These are phyloP conservation scores for Knoxia roxburghii DNA, from an alignment of 257 asterid species.

Conservation along the genomic window DNA sequence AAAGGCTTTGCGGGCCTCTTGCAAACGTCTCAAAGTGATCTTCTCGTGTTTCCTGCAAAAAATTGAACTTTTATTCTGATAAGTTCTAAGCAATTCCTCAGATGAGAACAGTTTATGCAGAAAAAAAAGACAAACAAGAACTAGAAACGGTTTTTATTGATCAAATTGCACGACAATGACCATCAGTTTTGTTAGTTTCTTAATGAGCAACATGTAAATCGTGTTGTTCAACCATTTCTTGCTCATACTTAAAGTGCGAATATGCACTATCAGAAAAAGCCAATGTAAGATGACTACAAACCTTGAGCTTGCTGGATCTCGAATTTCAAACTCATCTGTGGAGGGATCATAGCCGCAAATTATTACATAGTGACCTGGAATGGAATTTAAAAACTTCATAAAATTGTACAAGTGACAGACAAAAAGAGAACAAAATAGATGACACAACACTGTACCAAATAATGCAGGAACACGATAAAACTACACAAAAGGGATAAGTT, in stretches of 20 bases:
- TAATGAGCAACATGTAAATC: too few species aligned
- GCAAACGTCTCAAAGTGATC: constrained; percentile 61
- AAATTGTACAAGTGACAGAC: neutral
- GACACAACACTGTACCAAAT: neutral
- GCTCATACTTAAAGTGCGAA: neutral
- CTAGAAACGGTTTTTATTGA: neutral
- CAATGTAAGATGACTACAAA: constrained; percentile 8
- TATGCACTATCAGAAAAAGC: neutral
- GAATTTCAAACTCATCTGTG: constrained; percentile 83
- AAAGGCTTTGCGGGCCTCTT: constrained; percentile 77
- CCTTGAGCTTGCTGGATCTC: constrained; percentile 98
- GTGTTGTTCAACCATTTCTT: neutral
- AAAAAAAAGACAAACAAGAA: neutral
- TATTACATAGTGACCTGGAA: constrained; percentile 77
- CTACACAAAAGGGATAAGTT: constrained; percentile 6
- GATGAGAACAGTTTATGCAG: neutral
- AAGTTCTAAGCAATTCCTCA: neutral
- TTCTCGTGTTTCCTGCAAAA: constrained; percentile 60
- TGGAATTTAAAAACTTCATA: constrained; percentile 4
- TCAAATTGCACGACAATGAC: neutral
- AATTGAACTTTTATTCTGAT: neutral
- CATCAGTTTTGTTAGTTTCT: neutral
- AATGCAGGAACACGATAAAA: neutral
- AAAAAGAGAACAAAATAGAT: neutral
- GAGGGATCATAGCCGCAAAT: constrained; percentile 84